Conservation (phyloP, 148 eudicot species). For the Euryodendron excelsum region DNA sequence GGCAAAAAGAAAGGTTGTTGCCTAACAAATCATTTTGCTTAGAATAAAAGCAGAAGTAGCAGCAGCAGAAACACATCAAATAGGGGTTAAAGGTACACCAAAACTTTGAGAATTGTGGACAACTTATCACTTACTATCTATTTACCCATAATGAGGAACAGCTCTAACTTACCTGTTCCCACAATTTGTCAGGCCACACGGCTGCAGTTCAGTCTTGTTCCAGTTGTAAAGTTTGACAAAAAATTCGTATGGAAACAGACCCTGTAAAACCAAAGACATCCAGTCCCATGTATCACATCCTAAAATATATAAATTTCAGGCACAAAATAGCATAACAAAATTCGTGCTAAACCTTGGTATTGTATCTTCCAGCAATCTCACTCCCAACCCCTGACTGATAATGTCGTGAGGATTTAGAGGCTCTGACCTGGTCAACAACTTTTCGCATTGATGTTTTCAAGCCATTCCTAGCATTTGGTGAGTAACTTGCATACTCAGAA, state of each 20-base stretch:
- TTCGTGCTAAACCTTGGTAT: constrained; percentile 46
- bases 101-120: background rate
- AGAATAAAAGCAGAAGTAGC: background rate
- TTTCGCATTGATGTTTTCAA: constrained; percentile 50
- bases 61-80: background rate
- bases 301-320: constrained; percentile 1
- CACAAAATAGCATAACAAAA: constrained; percentile 9
- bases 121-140: background rate
- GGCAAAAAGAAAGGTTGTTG: background rate
- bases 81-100: background rate
- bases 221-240: constrained; percentile 85
- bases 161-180: constrained; percentile 68
- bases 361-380: constrained; percentile 40
- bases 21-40: background rate
- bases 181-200: constrained; percentile 70
- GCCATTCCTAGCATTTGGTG: constrained; percentile 36
- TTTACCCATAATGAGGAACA: constrained; percentile 2
- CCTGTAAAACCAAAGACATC: constrained; percentile 46
- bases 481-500: constrained; percentile 24
- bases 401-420: constrained; percentile 37
- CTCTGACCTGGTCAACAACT: constrained; percentile 54
- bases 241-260: constrained; percentile 63
- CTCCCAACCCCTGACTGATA: constrained; percentile 34
- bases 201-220: constrained; percentile 72
- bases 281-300: constrained; percentile 10